Evolutionary conservation across 352 stramenopile species (phyloP), one percentile per base, ranked within the genome.

Genomic region (Blastocystis sp.): DNA sequence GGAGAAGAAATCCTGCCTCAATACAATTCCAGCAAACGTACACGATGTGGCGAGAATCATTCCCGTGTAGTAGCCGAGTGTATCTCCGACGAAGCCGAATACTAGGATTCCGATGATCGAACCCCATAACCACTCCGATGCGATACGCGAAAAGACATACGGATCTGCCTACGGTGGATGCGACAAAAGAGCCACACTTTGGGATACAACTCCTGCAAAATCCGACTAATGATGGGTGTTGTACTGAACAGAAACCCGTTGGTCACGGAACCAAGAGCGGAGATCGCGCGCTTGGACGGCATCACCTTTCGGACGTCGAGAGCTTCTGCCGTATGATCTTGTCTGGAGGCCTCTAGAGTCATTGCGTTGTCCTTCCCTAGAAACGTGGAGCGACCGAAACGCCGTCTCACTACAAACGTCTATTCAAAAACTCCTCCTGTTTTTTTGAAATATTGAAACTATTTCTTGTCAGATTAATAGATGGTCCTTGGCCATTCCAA

Each of bases 181-280:
- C 32, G 34, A 46, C 18, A 1, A 11, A 64, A 14, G 18, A 16
- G 7, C 11, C n/a, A 24, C 32, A 81, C 69, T 29, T 81, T 21
- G 34, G 24, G 27, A 44, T 44, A 81, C 18, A 81, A 24, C 14
- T 24, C 36, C 40, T 81, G 24, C 32, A 81, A 32, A 64, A 81
- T 81, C 7, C 69, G 44, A 16, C 61, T 18, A 64, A 81, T 64
- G 29, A 81, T 81, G 16, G 69, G 69, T 21, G 69, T 81, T 6
- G 46, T 63, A 44, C 69, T 81, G 27, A 81, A 81, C 11, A 81
- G 69, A 64, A 81, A 63, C 1, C 69, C 69, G 36, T 81, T 81
- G 4, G 69, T 81, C 16, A 61, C 40, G 11, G 69, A 64, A 16
- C 69, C 34, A 40, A 81, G 29, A 27, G 69, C 34, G 8, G 40